These are phyloP conservation scores for Asterophora lycoperdoides DNA, from an alignment of 768 basidiomycete species.

Conservation along the genomic window DNA sequence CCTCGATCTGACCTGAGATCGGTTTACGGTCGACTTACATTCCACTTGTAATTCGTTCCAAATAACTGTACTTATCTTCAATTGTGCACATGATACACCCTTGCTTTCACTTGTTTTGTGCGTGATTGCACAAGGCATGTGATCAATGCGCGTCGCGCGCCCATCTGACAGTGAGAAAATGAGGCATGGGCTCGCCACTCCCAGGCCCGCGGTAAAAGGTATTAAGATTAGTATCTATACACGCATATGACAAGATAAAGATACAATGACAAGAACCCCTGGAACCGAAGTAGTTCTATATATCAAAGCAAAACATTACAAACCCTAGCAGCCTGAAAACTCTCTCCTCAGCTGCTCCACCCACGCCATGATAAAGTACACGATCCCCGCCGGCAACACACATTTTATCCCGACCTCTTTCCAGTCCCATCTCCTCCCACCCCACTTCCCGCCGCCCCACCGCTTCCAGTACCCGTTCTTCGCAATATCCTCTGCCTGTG, in stretches of 20 bases:
- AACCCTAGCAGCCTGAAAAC: slow-evolving; percentile 27
- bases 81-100: too few species aligned
- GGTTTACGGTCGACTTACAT: too few species aligned
- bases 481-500: slow-evolving; percentile 13
- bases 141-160: too few species aligned
- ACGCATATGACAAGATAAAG: background rate
- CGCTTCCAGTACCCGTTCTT: slow-evolving; percentile 33
- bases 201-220: too few species aligned
- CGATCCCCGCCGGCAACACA: slow-evolving; percentile 64
- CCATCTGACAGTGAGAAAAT: too few species aligned
- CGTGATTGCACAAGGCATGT: too few species aligned
- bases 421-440: slow-evolving; percentile 80
- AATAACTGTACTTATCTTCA: too few species aligned
- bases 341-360: slow-evolving; percentile 47
- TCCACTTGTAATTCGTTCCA: too few species aligned
- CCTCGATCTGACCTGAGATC: too few species aligned
- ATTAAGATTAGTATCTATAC: background rate
- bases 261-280: background rate
- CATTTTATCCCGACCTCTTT: slow-evolving; percentile 63
- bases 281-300: too few species aligned
- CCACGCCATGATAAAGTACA: slow-evolving; percentile 85
- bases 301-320: background rate
- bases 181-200: too few species aligned
- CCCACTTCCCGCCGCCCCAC: slow-evolving; percentile 47
- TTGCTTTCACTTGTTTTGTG: too few species aligned